Evolutionary conservation across 345 rosid species (phyloP), one percentile per base, ranked within the genome.

Genomic region (Lepidium aucheri): DNA sequence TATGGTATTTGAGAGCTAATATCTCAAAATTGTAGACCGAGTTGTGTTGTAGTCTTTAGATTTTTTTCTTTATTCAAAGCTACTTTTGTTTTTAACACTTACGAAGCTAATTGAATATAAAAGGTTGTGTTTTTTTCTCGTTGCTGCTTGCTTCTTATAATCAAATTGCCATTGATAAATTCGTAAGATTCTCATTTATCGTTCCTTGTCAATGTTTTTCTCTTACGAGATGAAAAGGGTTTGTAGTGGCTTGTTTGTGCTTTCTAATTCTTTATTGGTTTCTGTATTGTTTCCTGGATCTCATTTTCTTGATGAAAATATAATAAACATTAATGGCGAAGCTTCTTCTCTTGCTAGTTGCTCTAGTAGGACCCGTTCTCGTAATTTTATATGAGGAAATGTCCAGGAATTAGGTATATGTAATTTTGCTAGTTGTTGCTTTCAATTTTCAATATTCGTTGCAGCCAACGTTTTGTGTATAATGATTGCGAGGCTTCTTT

Each of bases 31-130:
- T 50, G 44, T 71, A 16, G 54, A 54, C 47, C n/a, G 6, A 13
- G 24, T 53, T 43, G 40, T 49, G 28, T 57, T 47, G 42, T 39
- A 59, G 59, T 28, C 60, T 50, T 58, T 12, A 68, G 66, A 39
- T 39, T 58, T 20, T 20, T 20, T 28, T 16, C 6, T 47, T 36
- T 4, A 8, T 38, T 26, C 39, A 9, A 46, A 57, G 30, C 8
- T 32, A 5, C 26, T 8, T 45, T 56, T 33, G 43, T 15, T 35
- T 16, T 55, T 6, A 3, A 28, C 32, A 28, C 32, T 28, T 28
- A 28, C 32, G 7, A 28, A 28, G 32, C 32, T 28, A 28, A 28
- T 28, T 28, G 32, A 28, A 28, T 28, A 28, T 28, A 28, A 26
- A 26, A 28, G 32, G 7, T 28, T 28, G 7, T 28, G 32, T 28